phyloP scores from a whole-genome alignment of 306 rosid species.

The Begonia loranthoides region DNA sequence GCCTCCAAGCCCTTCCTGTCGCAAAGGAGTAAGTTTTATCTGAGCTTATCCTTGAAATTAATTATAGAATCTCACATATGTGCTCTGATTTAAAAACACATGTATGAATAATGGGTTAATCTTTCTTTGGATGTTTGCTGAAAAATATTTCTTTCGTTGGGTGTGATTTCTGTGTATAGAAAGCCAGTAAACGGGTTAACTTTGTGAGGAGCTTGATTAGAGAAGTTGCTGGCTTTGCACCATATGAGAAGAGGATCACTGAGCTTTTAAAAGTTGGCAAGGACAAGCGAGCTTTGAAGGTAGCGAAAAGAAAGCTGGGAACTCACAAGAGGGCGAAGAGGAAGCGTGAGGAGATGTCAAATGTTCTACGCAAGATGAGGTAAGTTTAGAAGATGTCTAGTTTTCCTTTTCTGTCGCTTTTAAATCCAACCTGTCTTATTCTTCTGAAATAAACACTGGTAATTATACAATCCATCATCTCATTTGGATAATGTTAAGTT shows the following conservation, averaged over 20 bases:
- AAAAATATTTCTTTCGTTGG: not conserved
- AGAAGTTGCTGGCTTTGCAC: conserved; percentile 89
- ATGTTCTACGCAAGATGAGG: conserved; percentile 78
- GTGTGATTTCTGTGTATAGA: conserved; percentile 19
- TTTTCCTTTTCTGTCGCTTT: not conserved
- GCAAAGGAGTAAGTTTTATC: conserved; percentile 55
- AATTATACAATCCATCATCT: not conserved
- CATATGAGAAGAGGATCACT: conserved; percentile 80
- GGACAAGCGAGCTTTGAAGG: conserved; percentile 80
- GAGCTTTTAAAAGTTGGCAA: conserved; percentile 96
- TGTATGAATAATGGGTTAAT: no score
- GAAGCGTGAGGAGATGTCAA: conserved; percentile 91
- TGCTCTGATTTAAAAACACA: no score
- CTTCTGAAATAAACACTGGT: not conserved
- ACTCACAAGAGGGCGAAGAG: conserved; percentile 83
- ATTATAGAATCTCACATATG: no score
- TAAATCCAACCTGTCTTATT: not conserved
- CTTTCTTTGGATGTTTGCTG: no score
- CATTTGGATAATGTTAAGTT: not conserved
- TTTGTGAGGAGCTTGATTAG: conserved; percentile 66
- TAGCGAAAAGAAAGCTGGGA: conserved; percentile 81
- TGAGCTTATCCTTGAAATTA: not conserved
- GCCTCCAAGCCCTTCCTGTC: conserved; percentile 71
- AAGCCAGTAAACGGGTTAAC: conserved; percentile 70
- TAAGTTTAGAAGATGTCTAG: conserved; percentile 8